Conservation (phyloP, 2,329 filamentous ascomycete genomes). For the Monosporascus ibericus region DNA sequence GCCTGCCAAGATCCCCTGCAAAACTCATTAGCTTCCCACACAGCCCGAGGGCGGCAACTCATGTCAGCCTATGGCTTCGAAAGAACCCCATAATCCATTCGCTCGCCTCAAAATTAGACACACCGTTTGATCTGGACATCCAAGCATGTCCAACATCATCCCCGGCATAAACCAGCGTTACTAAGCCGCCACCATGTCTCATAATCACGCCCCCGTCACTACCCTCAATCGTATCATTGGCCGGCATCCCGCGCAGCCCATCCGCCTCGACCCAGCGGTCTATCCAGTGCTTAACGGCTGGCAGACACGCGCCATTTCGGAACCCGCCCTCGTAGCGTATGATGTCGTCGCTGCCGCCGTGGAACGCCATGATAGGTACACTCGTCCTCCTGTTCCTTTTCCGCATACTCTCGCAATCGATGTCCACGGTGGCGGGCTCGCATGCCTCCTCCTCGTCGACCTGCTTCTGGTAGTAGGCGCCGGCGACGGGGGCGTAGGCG, state of each 20-base stretch:
- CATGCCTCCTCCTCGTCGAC: constrained; percentile 10
- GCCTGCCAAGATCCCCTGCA: no score
- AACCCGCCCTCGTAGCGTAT: constrained; percentile 37
- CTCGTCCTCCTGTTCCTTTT: constrained; percentile 18
- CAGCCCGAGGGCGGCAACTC: background rate
- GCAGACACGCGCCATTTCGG: constrained; percentile 32
- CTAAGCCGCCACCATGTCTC: constrained; percentile 1
- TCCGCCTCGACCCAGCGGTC: constrained; percentile 29
- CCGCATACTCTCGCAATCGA: constrained; percentile 22
- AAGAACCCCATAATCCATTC: constrained; percentile 1
- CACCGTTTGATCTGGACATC: background rate
- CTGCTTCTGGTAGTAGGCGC: constrained; percentile 7
- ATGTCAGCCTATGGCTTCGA: background rate
- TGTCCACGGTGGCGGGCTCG: constrained; percentile 24
- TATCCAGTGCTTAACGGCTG: constrained; percentile 32
- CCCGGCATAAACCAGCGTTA: constrained; percentile 7
- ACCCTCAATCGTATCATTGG: constrained; percentile 1
- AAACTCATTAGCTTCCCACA: no score
- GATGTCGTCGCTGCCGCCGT: constrained; percentile 37
- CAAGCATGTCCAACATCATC: constrained; percentile 1
- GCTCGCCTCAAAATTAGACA: constrained; percentile 1
- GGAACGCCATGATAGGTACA: constrained; percentile 41
- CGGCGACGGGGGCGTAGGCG: constrained; percentile 10
- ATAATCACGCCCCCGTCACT: constrained; percentile 1
- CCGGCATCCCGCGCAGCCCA: constrained; percentile 4